Evolutionary conservation across 2,329 filamentous ascomycete genomes (phyloP).

Genomic region (Fusarium coicis): DNA sequence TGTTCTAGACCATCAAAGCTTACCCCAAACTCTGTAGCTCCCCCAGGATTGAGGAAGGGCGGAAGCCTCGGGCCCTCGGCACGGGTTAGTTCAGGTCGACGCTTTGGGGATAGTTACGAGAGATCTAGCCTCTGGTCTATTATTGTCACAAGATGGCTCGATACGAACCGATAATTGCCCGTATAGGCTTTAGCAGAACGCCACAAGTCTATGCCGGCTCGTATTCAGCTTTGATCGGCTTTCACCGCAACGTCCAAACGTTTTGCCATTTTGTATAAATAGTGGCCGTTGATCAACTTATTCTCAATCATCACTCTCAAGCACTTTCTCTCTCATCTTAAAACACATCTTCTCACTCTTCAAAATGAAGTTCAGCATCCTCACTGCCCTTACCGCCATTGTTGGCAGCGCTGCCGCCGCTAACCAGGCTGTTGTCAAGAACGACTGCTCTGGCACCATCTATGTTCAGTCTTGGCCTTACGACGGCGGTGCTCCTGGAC

Average conservation of each 20-base stretch:
- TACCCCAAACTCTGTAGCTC: background rate
- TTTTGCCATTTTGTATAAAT: background rate
- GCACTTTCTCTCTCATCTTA: background rate
- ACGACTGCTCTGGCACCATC: slow-evolving; percentile 48
- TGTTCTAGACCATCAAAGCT: background rate
- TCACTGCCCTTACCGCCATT: slow-evolving; percentile 46
- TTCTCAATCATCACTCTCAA: background rate
- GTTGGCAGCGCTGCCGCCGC: slow-evolving; percentile 45
- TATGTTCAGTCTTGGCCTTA: slow-evolving; percentile 54
- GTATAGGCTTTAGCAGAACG: background rate
- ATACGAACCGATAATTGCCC: background rate
- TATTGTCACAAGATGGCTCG: background rate
- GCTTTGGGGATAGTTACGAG: background rate
- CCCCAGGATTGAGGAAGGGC: background rate
- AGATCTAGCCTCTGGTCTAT: background rate
- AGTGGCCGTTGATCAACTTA: background rate
- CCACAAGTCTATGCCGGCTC: background rate
- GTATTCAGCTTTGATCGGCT: background rate
- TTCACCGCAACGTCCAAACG: background rate
- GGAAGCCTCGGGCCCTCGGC: background rate
- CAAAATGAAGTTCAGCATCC: slow-evolving; percentile 47
- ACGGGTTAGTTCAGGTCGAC: background rate
- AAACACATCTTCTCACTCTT: background rate
- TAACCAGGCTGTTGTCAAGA: slow-evolving; percentile 51
- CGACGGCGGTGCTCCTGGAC: slow-evolving; percentile 47